Evolutionary conservation across 2,329 filamentous ascomycete genomes (phyloP), one percentile per base, ranked within the genome.

Genomic region (Penicillium palitans): DNA sequence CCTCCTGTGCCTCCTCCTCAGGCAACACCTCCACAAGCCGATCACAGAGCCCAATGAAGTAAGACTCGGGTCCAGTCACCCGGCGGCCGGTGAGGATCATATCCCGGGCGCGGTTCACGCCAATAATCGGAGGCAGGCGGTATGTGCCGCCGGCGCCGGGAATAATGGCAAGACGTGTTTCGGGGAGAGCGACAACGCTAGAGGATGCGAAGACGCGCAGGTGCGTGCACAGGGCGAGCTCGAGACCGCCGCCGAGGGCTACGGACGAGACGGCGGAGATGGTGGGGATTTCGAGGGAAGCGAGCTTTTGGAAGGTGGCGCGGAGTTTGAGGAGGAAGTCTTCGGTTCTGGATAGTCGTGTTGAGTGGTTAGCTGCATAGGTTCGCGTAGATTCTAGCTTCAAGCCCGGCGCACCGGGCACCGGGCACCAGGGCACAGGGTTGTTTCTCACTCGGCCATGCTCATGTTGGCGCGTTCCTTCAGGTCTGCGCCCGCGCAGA

Each of bases 71-170:
- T 0, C 87, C 93, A 9, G 83, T 83, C 13, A 99, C 90, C 44
- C 91, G 83, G n/a, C 95, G 85, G 3, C 95, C 95, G 0, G 93
- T 98, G 9, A 98, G 81, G 52, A 98, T 89, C 68, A 98, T 79
- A 74, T 99, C 93, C 51, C 93, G 84, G n/a, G 95, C 95, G 55
- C 92, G 87, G 27, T 83, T 81, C 25, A 89, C 78, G 6, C 95
- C 95, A 64, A 99, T 88, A 21, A 99, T 77, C 9, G 83, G 84
- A 1, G 92, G 91, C 0, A 99, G 86, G 10, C 95, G 88, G 75
- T 91, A 91, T 1, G 93, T 98, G 60, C 93, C 95, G 44, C 95
- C 95, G 2, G 93, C 95, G 59, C 95, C 95, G 3, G 95, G 95
- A 64, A 99, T 90, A 72, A 99, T 99, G 56, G 90, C 95, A 2